phyloP scores from a whole-genome alignment of 768 basidiomycete species.

The Russula sp. region DNA sequence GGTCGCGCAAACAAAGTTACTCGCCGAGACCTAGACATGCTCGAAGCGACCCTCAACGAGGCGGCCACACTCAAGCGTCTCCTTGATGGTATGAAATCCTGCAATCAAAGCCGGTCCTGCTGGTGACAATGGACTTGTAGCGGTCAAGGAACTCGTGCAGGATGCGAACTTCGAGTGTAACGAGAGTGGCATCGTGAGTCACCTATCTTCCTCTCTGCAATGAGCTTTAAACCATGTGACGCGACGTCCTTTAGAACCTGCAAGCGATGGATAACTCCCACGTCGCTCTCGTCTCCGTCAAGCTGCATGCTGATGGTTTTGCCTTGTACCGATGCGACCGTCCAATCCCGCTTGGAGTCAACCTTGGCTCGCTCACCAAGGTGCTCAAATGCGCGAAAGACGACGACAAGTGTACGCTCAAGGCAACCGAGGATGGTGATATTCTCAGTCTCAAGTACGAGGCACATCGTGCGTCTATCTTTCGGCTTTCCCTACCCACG shows the following conservation, averaged over 20 bases:
- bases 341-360: conserved; percentile 86
- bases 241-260: conserved; percentile 46
- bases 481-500: neutral
- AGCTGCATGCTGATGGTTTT: conserved; percentile 76
- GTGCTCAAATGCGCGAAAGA: conserved; percentile 97
- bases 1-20: neutral
- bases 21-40: conserved; percentile 41
- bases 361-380: conserved; percentile 84
- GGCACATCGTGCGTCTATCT: conserved; percentile 61
- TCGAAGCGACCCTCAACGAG: conserved; percentile 87
- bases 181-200: conserved; percentile 83
- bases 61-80: conserved; percentile 89
- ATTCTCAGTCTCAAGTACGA: conserved; percentile 86
- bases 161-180: conserved; percentile 98
- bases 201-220: neutral
- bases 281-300: conserved; percentile 91
- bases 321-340: conserved; percentile 88
- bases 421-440: conserved; percentile 88
- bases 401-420: conserved; percentile 86
- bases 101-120: neutral
- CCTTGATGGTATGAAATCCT: conserved; percentile 68
- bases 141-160: conserved; percentile 94
- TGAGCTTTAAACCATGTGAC: neutral
- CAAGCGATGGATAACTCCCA: conserved; percentile 99
- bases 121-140: conserved; percentile 36